A percentile compares a stretch with the other conserved stretches of the same genome.
Evolutionary conservation across 495 filamentous ascomycete genomes (phyloP).

Genomic region (Parathielavia appendiculata): DNA sequence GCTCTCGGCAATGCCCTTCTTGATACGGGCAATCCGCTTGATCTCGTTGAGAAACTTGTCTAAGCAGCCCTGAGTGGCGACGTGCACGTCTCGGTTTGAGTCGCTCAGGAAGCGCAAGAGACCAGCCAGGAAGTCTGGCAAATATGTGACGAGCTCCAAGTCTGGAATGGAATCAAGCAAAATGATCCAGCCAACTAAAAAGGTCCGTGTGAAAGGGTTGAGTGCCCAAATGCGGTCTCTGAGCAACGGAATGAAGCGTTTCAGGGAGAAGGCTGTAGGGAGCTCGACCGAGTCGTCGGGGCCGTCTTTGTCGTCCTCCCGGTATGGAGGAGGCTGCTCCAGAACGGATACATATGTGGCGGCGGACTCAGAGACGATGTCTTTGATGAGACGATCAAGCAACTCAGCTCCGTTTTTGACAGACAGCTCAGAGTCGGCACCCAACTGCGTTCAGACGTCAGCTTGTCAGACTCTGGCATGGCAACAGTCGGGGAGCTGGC

Average conservation of each 20-base stretch:
- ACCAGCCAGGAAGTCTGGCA: slow-evolving; percentile 88
- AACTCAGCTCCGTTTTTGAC: slow-evolving; percentile 99
- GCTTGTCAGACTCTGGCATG: slow-evolving; percentile 2
- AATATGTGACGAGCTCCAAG: slow-evolving; percentile 84
- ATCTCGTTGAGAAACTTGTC: slow-evolving; percentile 92
- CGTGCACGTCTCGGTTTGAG: slow-evolving; percentile 85
- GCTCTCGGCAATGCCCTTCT: slow-evolving; percentile 87
- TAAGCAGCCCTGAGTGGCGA: slow-evolving; percentile 82
- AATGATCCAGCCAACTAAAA: slow-evolving; percentile 94
- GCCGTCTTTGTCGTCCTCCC: slow-evolving; percentile 45
- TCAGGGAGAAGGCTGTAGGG: slow-evolving; percentile 88
- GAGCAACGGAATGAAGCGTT: slow-evolving; percentile 85
- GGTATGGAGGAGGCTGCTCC: slow-evolving; percentile 51
- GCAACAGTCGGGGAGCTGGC: slow-evolving; percentile 18
- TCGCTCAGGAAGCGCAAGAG: slow-evolving; percentile 91
- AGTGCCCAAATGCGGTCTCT: slow-evolving; percentile 89
- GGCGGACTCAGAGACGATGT: slow-evolving; percentile 95
- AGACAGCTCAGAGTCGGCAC: slow-evolving; percentile 90
- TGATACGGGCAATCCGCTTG: slow-evolving; percentile 85
- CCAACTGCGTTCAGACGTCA: slow-evolving; percentile 57
- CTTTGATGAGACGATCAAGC: slow-evolving; percentile 91
- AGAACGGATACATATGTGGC: slow-evolving; percentile 91
- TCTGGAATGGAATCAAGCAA: slow-evolving; percentile 95
- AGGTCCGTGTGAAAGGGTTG: slow-evolving; percentile 90
- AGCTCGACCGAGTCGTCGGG: slow-evolving; percentile 51